phyloP scores from a whole-genome alignment of 148 eudicot species.

The Euryodendron excelsum region DNA sequence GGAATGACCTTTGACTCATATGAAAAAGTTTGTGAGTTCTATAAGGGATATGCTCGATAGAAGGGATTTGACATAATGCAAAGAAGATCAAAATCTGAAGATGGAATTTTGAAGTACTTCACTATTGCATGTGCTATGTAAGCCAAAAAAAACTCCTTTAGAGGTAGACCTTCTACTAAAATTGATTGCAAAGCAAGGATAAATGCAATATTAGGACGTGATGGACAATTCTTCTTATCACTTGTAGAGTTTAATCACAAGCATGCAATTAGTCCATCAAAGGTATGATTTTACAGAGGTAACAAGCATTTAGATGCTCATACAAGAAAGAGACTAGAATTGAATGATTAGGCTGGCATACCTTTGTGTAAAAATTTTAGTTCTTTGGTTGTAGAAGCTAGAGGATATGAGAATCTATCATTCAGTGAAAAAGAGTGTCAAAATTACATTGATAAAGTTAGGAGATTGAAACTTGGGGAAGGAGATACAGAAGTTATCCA shows the following conservation, averaged over 20 bases:
- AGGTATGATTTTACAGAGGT: neutral
- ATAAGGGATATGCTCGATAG: neutral
- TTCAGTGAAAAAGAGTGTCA: neutral
- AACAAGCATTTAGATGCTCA: conserved; percentile 5
- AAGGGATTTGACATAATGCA: conserved; percentile 2
- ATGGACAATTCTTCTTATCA: neutral
- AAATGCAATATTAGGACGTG: neutral
- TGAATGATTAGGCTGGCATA: too few relatives aligned
- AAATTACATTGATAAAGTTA: too few relatives aligned
- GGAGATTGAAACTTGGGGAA: too few relatives aligned
- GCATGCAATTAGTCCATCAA: neutral
- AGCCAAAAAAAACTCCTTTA: too few relatives aligned
- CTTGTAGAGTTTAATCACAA: neutral
- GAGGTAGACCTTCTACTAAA: neutral
- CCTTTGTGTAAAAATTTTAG: neutral
- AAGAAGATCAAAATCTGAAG: neutral
- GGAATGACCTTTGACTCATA: neutral
- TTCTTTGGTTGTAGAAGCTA: too few relatives aligned
- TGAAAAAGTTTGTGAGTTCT: neutral
- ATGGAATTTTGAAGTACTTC: too few relatives aligned
- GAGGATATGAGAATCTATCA: neutral
- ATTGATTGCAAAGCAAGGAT: too few relatives aligned
- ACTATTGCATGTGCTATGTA: too few relatives aligned
- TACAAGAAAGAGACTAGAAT: neutral
- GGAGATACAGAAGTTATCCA: too few relatives aligned